These are phyloP conservation scores for Papiliotrema laurentii DNA, from an alignment of 1,284 basidiomycete species.

Conservation along the genomic window DNA sequence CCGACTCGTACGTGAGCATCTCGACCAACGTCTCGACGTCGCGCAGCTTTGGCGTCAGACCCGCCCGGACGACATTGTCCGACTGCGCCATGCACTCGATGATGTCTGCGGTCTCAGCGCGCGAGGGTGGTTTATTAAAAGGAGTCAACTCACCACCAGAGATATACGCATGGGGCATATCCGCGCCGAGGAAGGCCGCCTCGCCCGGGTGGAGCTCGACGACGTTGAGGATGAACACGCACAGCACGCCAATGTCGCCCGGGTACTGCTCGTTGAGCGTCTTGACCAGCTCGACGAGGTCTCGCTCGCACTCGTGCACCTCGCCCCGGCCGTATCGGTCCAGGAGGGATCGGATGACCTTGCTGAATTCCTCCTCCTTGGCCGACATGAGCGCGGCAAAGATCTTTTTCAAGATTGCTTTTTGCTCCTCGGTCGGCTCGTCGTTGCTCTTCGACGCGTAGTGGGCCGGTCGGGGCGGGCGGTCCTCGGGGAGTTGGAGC, in stretches of 20 bases:
- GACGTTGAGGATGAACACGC: slow-evolving; percentile 86
- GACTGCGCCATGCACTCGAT: slow-evolving; percentile 98
- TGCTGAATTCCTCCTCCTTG: slow-evolving; percentile 53
- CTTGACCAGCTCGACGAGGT: slow-evolving; percentile 65
- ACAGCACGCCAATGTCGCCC: slow-evolving; percentile 89
- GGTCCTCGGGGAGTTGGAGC: slow-evolving; percentile 47
- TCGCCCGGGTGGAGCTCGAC: slow-evolving; percentile 74
- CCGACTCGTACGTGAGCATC: slow-evolving; percentile 80
- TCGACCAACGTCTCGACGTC: slow-evolving; percentile 86
- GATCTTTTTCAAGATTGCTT: slow-evolving; percentile 63
- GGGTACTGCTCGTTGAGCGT: slow-evolving; percentile 78
- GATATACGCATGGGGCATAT: slow-evolving; percentile 96
- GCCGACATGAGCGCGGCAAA: slow-evolving; percentile 82
- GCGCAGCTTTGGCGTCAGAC: slow-evolving; percentile 91
- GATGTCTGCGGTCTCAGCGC: slow-evolving; percentile 61
- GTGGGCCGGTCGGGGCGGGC: slow-evolving; percentile 23
- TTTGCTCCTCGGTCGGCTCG: slow-evolving; percentile 51
- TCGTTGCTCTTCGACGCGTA: slow-evolving; percentile 20
- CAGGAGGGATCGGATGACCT: slow-evolving; percentile 60
- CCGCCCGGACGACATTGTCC: slow-evolving; percentile 98
- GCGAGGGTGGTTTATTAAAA: neutral
- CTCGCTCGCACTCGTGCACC: slow-evolving; percentile 44
- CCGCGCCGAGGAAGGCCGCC: slow-evolving; percentile 90
- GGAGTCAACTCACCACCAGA: slow-evolving; percentile 62
- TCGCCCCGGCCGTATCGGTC: slow-evolving; percentile 57